Evolutionary conservation across 345 rosid genomes (phyloP).

Genomic region (Trapa incisa): DNA sequence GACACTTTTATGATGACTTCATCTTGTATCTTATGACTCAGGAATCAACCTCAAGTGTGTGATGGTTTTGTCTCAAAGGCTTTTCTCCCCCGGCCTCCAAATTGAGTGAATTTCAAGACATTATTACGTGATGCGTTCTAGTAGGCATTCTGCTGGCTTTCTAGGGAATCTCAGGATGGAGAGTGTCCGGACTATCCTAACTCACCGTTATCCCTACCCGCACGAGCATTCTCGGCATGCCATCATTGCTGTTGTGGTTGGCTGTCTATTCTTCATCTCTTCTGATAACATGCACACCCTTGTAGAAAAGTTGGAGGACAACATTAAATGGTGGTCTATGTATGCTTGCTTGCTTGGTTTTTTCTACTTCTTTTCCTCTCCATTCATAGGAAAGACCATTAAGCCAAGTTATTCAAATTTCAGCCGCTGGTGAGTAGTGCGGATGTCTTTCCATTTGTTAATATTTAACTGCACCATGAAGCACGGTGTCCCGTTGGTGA

Average conservation of each 20-base stretch:
- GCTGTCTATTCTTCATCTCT: conserved; percentile 92
- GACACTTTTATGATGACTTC: background rate
- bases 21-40: background rate
- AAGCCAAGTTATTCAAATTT: conserved; percentile 94
- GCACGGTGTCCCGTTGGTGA: background rate
- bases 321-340: conserved; percentile 99
- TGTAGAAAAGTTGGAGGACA: conserved; percentile 72
- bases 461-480: background rate
- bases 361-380: conserved; percentile 97
- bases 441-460: conserved; percentile 3
- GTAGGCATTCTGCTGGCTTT: conserved; percentile 36
- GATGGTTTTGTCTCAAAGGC: background rate
- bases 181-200: conserved; percentile 79
- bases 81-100: background rate
- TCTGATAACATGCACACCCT: conserved; percentile 96
- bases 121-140: conserved; percentile 34
- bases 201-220: conserved; percentile 84
- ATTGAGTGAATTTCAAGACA: background rate
- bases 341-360: conserved; percentile 95
- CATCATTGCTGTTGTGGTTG: conserved; percentile 77
- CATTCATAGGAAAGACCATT: conserved; percentile 88
- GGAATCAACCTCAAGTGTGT: background rate
- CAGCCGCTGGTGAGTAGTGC: conserved; percentile 68
- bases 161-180: conserved; percentile 62
- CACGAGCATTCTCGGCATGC: conserved; percentile 99